A percentile compares a stretch with the other conserved stretches of the same genome.
Evolutionary conservation across 2,329 filamentous ascomycete species (phyloP).

Genomic region (Leptographium wingfieldii): DNA sequence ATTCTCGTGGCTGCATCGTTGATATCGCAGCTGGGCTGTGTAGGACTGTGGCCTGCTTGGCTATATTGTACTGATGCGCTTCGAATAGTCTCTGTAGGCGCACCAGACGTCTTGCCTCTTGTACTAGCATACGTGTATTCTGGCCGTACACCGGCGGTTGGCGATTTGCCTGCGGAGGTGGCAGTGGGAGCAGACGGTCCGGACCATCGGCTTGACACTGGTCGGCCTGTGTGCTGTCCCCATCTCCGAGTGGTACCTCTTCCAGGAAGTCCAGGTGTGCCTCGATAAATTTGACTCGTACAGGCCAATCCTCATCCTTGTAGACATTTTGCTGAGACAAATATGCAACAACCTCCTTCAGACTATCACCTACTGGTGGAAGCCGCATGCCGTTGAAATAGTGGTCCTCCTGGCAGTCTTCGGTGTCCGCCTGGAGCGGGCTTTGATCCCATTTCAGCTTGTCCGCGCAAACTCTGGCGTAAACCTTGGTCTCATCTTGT

Average conservation of each 20-base stretch:
- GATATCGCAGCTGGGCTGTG: not conserved
- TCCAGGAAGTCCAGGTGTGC: conserved; percentile 27
- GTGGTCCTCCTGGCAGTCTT: conserved; percentile 5
- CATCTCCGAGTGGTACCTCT: not conserved
- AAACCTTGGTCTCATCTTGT: no score
- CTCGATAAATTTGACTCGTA: conserved; percentile 22
- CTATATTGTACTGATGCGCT: not conserved
- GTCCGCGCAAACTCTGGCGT: not conserved
- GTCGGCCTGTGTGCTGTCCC: not conserved
- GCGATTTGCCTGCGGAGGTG: not conserved
- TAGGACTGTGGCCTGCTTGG: not conserved
- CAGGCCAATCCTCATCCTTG: conserved; percentile 26
- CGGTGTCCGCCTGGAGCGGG: not conserved
- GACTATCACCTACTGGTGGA: conserved; percentile 20
- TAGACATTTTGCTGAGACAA: conserved; percentile 35
- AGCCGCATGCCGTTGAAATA: conserved; percentile 13
- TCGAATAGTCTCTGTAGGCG: not conserved
- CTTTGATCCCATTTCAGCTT: not conserved
- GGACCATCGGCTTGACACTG: not conserved
- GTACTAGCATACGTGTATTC: not conserved
- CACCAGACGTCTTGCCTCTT: not conserved
- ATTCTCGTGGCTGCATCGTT: not conserved
- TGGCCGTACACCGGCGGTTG: not conserved
- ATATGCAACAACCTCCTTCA: conserved; percentile 27
- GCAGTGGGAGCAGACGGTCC: not conserved